phyloP scores from a whole-genome alignment of 495 filamentous ascomycete genomes.

The Daldinia loculata region DNA sequence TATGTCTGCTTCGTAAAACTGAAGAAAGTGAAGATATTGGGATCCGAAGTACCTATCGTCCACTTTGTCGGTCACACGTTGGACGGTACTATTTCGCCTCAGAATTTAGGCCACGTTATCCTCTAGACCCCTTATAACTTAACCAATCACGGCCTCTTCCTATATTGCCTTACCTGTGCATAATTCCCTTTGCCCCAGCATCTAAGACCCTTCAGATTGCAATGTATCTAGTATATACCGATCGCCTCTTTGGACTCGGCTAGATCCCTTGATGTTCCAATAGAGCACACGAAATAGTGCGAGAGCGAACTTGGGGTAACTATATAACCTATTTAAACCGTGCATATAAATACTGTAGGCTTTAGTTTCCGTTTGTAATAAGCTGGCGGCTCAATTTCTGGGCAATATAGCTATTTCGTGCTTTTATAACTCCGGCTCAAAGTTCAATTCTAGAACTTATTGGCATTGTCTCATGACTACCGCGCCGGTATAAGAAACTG shows the following conservation, averaged over 20 bases:
- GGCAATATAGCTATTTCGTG: constrained; percentile 22
- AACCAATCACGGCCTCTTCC: constrained; percentile 5
- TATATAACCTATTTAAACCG: constrained; percentile 12
- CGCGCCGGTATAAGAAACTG: constrained; percentile 12
- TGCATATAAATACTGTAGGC: background rate
- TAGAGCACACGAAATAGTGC: background rate
- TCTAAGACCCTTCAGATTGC: constrained; percentile 25
- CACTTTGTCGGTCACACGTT: background rate
- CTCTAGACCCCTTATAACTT: background rate
- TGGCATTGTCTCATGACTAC: background rate
- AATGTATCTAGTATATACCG: constrained; percentile 26
- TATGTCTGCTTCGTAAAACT: background rate
- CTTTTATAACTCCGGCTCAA: constrained; percentile 5
- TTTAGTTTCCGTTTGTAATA: constrained; percentile 16
- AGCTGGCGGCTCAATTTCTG: constrained; percentile 31
- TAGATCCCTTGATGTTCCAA: constrained; percentile 15
- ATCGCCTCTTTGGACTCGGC: constrained; percentile 32
- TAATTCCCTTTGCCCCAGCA: constrained; percentile 7
- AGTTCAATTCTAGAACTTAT: constrained; percentile 11
- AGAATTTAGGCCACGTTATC: constrained; percentile 9
- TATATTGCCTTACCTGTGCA: background rate
- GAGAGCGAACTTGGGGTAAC: constrained; percentile 11
- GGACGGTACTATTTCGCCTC: background rate
- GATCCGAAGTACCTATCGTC: background rate
- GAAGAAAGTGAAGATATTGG: background rate